Conservation (phyloP, 495 filamentous ascomycete genomes). For the Durotheca rogersii region DNA sequence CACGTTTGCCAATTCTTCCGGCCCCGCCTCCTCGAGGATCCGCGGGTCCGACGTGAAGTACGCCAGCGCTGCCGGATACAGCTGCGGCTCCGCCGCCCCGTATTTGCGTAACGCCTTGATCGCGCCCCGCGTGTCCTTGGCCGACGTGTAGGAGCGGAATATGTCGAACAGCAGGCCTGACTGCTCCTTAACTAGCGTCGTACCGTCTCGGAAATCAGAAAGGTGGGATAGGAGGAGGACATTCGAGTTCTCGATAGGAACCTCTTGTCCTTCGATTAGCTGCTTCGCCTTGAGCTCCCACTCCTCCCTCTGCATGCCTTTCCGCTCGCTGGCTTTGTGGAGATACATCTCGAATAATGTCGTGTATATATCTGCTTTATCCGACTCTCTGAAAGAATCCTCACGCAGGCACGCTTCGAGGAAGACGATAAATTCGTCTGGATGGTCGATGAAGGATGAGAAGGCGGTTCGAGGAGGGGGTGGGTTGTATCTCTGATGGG, state of each 20-base stretch:
- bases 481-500: slow-evolving; percentile 55
- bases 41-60: slow-evolving; percentile 87
- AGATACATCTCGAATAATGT: slow-evolving; percentile 98
- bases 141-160: slow-evolving; percentile 93
- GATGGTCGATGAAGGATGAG: slow-evolving; percentile 93
- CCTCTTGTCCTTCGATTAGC: slow-evolving; percentile 69
- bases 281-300: slow-evolving; percentile 92
- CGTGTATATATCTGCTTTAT: slow-evolving; percentile 86
- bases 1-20: slow-evolving; percentile 75
- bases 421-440: slow-evolving; percentile 85
- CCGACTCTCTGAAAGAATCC: slow-evolving; percentile 61
- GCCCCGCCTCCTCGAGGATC: slow-evolving; percentile 82
- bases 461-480: slow-evolving; percentile 90
- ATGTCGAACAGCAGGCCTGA: slow-evolving; percentile 92
- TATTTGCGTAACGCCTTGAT: slow-evolving; percentile 89
- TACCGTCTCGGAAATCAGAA: slow-evolving; percentile 86
- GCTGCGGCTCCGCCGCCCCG: slow-evolving; percentile 84
- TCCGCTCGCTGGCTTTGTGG: slow-evolving; percentile 76
- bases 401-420: slow-evolving; percentile 78
- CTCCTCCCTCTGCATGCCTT: slow-evolving; percentile 60
- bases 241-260: slow-evolving; percentile 91
- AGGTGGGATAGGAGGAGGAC: slow-evolving; percentile 90
- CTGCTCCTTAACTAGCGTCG: slow-evolving; percentile 88
- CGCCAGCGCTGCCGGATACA: slow-evolving; percentile 88
- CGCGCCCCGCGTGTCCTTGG: slow-evolving; percentile 86